Evolutionary conservation across 208 protist species (phyloP).

Genomic region (Leishmania aethiopica): DNA sequence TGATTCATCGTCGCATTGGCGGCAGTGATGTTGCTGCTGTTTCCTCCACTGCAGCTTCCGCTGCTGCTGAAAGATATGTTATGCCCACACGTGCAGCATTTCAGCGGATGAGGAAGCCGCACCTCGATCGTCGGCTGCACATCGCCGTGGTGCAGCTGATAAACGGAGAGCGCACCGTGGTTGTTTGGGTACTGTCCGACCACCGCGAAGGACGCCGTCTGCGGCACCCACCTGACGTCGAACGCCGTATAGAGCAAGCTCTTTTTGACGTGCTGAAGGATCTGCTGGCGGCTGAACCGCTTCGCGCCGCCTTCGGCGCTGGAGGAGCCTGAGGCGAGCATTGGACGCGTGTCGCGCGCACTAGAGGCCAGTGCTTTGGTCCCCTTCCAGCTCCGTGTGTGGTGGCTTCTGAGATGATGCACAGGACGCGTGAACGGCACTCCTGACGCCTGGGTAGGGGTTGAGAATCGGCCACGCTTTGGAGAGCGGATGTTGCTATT

Average conservation of each 20-base stretch:
- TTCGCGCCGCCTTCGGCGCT: constrained; percentile 33
- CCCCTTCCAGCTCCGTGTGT: not conserved
- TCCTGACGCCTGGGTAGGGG: not conserved
- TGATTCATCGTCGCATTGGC: not conserved
- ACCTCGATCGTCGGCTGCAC: constrained; percentile 62
- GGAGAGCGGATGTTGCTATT: not conserved
- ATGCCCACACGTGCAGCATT: constrained; percentile 93
- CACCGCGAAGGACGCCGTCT: constrained; percentile 72
- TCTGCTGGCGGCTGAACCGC: constrained; percentile 84
- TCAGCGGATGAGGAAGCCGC: constrained; percentile 67
- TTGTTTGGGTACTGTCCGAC: constrained; percentile 92
- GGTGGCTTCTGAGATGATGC: not conserved
- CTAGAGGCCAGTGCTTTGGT: not conserved
- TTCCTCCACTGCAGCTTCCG: constrained; percentile 9
- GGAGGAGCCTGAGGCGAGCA: constrained; percentile 31
- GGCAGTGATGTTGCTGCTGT: not conserved
- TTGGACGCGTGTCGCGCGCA: not conserved
- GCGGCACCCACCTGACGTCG: constrained; percentile 92
- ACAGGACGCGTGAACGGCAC: not conserved
- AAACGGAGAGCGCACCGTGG: constrained; percentile 77
- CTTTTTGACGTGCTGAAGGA: constrained; percentile 93
- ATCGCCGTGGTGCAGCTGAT: constrained; percentile 82
- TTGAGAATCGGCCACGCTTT: not conserved
- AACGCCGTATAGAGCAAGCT: constrained; percentile 91
- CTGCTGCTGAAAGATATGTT: constrained; percentile 34